phyloP scores from a whole-genome alignment of 805 yeast species.

The Ogataea naganishii region DNA sequence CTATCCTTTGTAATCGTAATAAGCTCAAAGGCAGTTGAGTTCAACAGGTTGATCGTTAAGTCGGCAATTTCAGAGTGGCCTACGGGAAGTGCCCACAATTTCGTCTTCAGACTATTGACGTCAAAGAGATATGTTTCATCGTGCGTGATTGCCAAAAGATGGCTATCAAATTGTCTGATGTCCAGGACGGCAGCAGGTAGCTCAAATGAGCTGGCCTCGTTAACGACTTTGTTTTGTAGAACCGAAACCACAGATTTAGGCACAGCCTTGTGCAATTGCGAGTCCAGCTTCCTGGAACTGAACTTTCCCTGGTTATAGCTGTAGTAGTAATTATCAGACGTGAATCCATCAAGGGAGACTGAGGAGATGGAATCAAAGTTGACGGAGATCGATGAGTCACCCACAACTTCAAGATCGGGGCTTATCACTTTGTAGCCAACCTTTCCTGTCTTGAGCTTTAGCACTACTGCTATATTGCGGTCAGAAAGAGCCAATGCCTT shows the following conservation, averaged over 20 bases:
- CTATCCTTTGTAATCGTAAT: slow-evolving; percentile 8
- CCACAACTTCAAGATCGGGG: slow-evolving; percentile 6
- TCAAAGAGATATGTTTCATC: background rate
- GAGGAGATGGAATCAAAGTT: background rate
- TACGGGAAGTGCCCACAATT: slow-evolving; percentile 6
- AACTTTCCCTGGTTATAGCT: too few relatives aligned
- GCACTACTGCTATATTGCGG: slow-evolving; percentile 6
- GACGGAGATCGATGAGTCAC: slow-evolving; percentile 2
- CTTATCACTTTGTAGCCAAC: slow-evolving; percentile 11
- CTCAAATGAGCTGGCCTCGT: too few relatives aligned
- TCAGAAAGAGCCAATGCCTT: slow-evolving; percentile 2
- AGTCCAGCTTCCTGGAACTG: too few relatives aligned
- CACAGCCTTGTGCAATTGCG: too few relatives aligned
- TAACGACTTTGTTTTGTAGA: too few relatives aligned
- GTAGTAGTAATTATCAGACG: too few relatives aligned
- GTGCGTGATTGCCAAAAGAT: too few relatives aligned
- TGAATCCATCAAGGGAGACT: too few relatives aligned
- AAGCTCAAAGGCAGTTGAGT: slow-evolving; percentile 7
- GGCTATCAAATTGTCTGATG: too few relatives aligned
- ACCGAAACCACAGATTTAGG: too few relatives aligned
- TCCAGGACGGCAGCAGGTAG: too few relatives aligned
- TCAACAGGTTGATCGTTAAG: slow-evolving; percentile 10
- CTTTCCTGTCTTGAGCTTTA: slow-evolving; percentile 7
- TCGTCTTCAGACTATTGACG: slow-evolving; percentile 8
- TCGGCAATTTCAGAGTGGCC: slow-evolving; percentile 5